Evolutionary conservation across 2,329 filamentous ascomycete species (phyloP).

Genomic region (Didymella sp.): DNA sequence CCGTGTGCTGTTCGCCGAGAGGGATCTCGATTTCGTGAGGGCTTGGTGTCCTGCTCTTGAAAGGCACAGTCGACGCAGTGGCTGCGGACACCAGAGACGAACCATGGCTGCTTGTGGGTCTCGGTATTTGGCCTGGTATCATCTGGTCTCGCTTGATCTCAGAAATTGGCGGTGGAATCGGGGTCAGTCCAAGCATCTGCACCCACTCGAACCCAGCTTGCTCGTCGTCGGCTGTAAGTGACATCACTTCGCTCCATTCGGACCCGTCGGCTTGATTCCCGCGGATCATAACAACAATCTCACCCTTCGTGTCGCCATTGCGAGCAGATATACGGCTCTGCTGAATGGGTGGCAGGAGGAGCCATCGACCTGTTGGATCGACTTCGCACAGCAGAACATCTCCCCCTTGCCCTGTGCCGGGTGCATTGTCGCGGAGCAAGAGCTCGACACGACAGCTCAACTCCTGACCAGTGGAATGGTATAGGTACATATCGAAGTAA

Average conservation of each 20-base stretch:
- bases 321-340: conserved; percentile 78
- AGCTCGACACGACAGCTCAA: conserved; percentile 90
- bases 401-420: conserved; percentile 70
- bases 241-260: conserved; percentile 85
- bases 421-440: conserved; percentile 79
- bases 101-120: conserved; percentile 59
- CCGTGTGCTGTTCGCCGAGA: conserved; percentile 63
- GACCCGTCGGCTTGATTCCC: conserved; percentile 66
- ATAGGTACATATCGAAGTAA: conserved; percentile 82
- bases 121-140: conserved; percentile 56
- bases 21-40: conserved; percentile 66
- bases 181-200: conserved; percentile 74
- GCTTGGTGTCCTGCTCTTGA: conserved; percentile 54
- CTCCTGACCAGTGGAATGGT: conserved; percentile 88
- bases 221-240: conserved; percentile 76
- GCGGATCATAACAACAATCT: conserved; percentile 87
- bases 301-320: conserved; percentile 71
- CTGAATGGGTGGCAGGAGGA: conserved; percentile 90
- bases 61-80: conserved; percentile 43
- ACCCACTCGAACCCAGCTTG: conserved; percentile 86
- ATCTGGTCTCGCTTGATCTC: conserved; percentile 57
- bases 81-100: conserved; percentile 57
- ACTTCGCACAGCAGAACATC: conserved; percentile 93
- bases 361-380: conserved; percentile 77
- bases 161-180: conserved; percentile 65